Base-by-base conservation (phyloP, 768 basidiomycete species). In the Hemileccinum impolitum region DNA sequence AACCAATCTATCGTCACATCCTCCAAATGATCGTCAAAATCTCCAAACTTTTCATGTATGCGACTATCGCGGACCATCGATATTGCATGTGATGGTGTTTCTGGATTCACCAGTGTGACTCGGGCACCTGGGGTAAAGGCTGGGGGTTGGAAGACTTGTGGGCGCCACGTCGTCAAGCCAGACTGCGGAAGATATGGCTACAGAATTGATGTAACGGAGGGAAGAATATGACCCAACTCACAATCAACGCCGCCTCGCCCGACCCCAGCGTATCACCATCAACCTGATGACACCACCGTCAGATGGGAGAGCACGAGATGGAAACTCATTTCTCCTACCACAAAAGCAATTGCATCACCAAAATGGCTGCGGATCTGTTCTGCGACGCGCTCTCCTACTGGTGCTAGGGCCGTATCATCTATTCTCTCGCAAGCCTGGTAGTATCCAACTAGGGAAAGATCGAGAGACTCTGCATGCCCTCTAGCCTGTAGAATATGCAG, bases 11-110 rank as follows among this genome's bases (percentile, higher is more conserved):
- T 65, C 36, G 63, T 77, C 41, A 83, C 82, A 64, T 89, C 82
- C 66, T 89, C 89, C 39, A 90, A 65, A 67, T 90, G 85, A 56
- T 90, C 89, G 50, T 91, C 89, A 53, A 90, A 90, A 63, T 91
- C 89, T 4, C 82, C 84, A 49, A 91, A 82, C 40, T 75, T 71
- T 49, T 74, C 68, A 48, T 85, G 82, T 45, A 74, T 64, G n/a
- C 69, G 70, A 36, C 70, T 61, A 38, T 81, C 75, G 34, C 70
- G 72, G 14, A 85, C 80, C 1, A 81, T 68, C 4, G 64, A 56
- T 13, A 79, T 61, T 1, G 84, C 80, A 11, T 71, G 73, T 5
- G 61, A 53, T 0, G 84, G 81, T 4, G 76, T 58, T 30, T 72
- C 70, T 1, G 73, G 53, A 13, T 76, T 72, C 3, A 67, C 62